Base-by-base conservation (phyloP, 2,329 filamentous ascomycete genomes). In the Davidsoniella neocaledoniae region DNA sequence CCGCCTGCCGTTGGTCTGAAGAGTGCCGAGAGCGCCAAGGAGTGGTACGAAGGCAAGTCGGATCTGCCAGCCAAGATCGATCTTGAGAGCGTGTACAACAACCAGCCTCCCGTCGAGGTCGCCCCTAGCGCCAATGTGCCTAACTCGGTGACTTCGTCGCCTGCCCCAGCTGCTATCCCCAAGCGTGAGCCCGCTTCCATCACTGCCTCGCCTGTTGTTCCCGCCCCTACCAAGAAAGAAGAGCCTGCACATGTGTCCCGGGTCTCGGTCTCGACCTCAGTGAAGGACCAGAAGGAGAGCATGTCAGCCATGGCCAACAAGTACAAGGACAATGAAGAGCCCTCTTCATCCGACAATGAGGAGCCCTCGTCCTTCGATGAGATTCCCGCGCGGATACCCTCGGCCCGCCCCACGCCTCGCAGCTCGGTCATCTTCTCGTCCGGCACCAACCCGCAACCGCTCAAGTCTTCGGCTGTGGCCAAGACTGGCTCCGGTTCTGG, bases 41-140 rank as follows among this genome's bases (percentile, higher is more conserved):
- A 96, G 57, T 98, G 88, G 88, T 73, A 94, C 48, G 72, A 73
- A 12, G 91, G 91, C 55, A 91, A 94, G 69, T 81, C 82, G 14
- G 86, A 72, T 6, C 66, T 93, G 40, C 88, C 91, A 6, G 73
- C 87, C 53, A 96, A 94, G 73, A 88, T 98, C 61, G 90, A 91
- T 56, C 77, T 98, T 58, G 88, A 93, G 65, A 88, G 84, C 58
- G 65, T 96, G 44, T 96, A 93, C 64, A 86, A 94, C 39, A 88
- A 88, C 49, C 76, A 76, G 54, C 83, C 80, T 5, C 79, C 86
- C 3, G 78, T 83, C 58, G 86, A 94, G 66, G 74, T 94, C 16
- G 62, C 82, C 4, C 46, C 50, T n/a, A 25, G 48, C 9, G 36
- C 48, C 25, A 5, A 33, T 9, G 19, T 39, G 68, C 79, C 5